Evolutionary conservation across 1,284 basidiomycete species (phyloP).

Genomic region (Cutaneotrichosporon sp.): DNA sequence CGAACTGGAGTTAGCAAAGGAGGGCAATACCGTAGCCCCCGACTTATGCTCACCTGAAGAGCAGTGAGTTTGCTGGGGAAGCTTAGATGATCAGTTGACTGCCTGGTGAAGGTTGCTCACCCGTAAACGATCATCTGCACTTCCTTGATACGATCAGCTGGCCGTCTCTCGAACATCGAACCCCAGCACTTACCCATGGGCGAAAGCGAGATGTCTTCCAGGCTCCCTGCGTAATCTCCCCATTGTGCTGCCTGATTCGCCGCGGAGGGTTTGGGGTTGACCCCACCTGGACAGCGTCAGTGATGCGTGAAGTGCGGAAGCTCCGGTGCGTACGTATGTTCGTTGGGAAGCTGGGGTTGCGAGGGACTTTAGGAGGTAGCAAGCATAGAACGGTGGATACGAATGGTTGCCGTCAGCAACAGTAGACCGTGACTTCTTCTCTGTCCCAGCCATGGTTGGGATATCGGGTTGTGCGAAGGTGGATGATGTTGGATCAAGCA

Average conservation of each 20-base stretch:
- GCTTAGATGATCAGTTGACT: constrained; percentile 42
- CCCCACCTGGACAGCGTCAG: constrained; percentile 63
- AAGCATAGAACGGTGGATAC: constrained; percentile 80
- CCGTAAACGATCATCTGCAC: constrained; percentile 86
- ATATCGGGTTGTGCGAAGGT: not conserved
- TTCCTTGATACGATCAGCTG: constrained; percentile 31
- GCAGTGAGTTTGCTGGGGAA: constrained; percentile 84
- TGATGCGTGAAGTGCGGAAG: not conserved
- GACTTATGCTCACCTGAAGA: constrained; percentile 57
- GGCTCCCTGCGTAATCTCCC: constrained; percentile 73
- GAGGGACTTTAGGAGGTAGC: constrained; percentile 77
- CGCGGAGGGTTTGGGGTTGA: constrained; percentile 79
- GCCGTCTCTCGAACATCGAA: not conserved
- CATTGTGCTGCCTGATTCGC: constrained; percentile 82
- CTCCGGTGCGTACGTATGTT: constrained; percentile 57
- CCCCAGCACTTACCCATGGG: constrained; percentile 65
- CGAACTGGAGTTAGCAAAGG: constrained; percentile 62
- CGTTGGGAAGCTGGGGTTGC: constrained; percentile 60
- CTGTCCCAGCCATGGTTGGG: not conserved
- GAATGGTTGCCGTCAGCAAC: constrained; percentile 59
- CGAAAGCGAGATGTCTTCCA: constrained; percentile 68
- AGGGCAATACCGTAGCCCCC: too few species aligned
- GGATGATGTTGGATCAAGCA: not conserved
- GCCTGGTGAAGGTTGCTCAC: constrained; percentile 23
- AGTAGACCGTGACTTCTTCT: constrained; percentile 44